Evolutionary conservation across 345 rosid species (phyloP).

Genomic region (Populus davidiana): DNA sequence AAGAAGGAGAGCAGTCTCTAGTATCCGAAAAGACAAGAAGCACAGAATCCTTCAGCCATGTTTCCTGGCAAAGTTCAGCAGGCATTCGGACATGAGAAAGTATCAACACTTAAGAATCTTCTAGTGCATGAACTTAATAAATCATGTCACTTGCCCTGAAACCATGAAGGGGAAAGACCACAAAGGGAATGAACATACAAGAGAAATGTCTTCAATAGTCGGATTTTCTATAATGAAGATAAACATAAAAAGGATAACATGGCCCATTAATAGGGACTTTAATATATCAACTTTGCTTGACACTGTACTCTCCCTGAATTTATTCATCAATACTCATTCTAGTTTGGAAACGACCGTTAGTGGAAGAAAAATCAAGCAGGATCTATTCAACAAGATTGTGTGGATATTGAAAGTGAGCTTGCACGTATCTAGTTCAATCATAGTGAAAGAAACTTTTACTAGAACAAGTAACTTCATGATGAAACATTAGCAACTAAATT

Average conservation of each 20-base stretch:
- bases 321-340: neutral
- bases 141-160: constrained; percentile 3
- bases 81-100: constrained; percentile 34
- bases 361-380: no score
- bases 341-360: neutral
- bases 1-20: constrained; percentile 68
- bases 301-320: neutral
- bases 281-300: neutral
- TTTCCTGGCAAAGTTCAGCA: constrained; percentile 66
- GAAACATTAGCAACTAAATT: neutral
- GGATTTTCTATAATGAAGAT: neutral
- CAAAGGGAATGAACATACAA: neutral
- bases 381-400: no score
- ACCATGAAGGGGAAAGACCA: neutral
- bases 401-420: neutral
- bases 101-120: constrained; percentile 18
- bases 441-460: neutral
- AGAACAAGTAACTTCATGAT: neutral
- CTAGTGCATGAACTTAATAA: neutral
- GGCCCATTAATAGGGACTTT: neutral
- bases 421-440: no score
- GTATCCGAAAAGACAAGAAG: constrained; percentile 82
- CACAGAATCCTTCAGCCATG: constrained; percentile 79
- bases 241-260: neutral
- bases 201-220: neutral